Conservation (phyloP, 192 early-diverging fungal genomes). For the Backusella mclennaniae region DNA sequence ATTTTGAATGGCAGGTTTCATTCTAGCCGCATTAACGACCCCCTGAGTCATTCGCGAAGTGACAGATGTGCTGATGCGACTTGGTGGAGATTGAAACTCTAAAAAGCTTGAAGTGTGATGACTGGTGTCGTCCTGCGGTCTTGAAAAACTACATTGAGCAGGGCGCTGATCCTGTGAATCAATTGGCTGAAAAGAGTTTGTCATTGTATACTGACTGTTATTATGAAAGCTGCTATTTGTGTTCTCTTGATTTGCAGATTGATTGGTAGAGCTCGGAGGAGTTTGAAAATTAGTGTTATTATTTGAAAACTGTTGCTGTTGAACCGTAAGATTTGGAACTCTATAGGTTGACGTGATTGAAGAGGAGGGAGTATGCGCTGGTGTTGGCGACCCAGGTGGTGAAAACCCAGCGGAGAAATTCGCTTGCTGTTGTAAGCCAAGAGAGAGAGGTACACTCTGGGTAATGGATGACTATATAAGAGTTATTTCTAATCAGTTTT, state of each 20-base stretch:
- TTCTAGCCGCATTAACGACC: neutral
- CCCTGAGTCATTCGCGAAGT: neutral
- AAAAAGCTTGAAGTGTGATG: slow-evolving; percentile 1
- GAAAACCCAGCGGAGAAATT: neutral
- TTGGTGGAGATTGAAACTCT: slow-evolving; percentile 8
- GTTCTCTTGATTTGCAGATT: neutral
- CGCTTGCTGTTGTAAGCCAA: neutral
- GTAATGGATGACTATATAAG: neutral
- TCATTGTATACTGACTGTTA: neutral
- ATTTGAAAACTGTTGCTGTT: neutral
- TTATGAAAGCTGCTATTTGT: neutral
- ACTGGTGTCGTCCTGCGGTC: slow-evolving; percentile 6
- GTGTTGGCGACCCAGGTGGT: neutral
- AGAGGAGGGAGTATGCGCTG: neutral
- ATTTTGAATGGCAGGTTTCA: slow-evolving; percentile 3
- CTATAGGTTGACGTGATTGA: neutral
- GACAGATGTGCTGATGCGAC: slow-evolving; percentile 5
- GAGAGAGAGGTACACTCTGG: neutral
- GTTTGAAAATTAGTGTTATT: neutral
- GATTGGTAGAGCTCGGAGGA: neutral
- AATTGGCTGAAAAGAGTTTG: neutral
- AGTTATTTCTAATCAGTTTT: slow-evolving; percentile 10
- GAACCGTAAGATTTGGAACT: neutral
- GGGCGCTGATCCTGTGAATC: neutral
- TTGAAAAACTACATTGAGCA: neutral